phyloP scores from a whole-genome alignment of 2,329 filamentous ascomycete species.

The Gaeumannomyces sp. region DNA sequence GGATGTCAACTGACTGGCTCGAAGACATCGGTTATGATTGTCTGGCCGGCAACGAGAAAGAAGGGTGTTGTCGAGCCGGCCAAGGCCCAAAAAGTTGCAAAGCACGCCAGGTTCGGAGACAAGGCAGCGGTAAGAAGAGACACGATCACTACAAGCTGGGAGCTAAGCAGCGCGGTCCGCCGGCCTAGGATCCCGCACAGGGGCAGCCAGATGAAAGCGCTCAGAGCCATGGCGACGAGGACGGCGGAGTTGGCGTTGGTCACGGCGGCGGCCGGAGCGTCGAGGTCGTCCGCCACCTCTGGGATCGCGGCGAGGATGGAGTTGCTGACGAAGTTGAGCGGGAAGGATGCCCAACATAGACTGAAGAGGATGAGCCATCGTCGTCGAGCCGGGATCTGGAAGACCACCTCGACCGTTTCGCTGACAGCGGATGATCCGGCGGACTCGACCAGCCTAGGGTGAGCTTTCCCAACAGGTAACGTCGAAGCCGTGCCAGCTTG shows the following conservation, averaged over 20 bases:
- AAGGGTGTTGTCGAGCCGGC: slow-evolving; percentile 71
- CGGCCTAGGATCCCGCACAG: slow-evolving; percentile 45
- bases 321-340: slow-evolving; percentile 41
- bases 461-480: background rate
- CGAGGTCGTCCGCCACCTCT: slow-evolving; percentile 61
- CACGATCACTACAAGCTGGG: slow-evolving; percentile 57
- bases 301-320: slow-evolving; percentile 67
- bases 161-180: slow-evolving; percentile 28
- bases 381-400: slow-evolving; percentile 3
- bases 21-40: slow-evolving; percentile 47
- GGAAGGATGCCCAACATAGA: slow-evolving; percentile 4
- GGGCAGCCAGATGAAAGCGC: slow-evolving; percentile 57
- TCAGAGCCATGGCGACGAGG: slow-evolving; percentile 61
- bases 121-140: slow-evolving; percentile 69
- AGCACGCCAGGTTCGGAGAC: slow-evolving; percentile 62
- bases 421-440: background rate
- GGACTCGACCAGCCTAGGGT: background rate
- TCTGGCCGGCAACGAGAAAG: slow-evolving; percentile 61
- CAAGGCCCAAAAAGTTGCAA: slow-evolving; percentile 68
- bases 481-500: background rate
- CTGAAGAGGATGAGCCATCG: slow-evolving; percentile 5
- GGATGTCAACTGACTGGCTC: slow-evolving; percentile 32
- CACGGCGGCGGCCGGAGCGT: slow-evolving; percentile 62
- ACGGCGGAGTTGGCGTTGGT: slow-evolving; percentile 69
- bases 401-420: background rate